These are phyloP conservation scores for Dicorynia guianensis DNA, from an alignment of 306 rosid genomes.

Conservation along the genomic window DNA sequence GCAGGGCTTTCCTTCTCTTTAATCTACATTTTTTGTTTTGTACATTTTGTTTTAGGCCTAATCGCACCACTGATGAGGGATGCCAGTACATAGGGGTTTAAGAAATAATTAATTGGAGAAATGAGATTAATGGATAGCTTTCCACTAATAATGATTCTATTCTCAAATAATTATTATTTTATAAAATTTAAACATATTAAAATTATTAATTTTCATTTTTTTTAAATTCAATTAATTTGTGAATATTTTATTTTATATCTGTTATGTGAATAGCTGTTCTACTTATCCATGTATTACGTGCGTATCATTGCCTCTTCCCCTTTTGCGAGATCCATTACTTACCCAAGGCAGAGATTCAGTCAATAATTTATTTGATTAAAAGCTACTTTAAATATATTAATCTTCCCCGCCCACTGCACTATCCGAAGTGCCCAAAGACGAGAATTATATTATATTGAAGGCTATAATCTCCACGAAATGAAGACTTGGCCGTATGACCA, in stretches of 20 bases:
- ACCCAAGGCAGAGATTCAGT: conserved; percentile 46
- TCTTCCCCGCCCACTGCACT: conserved; percentile 27
- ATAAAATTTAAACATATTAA: no score
- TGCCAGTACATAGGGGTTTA: conserved; percentile 1
- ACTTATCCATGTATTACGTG: not conserved
- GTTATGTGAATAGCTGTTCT: no score
- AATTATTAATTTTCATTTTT: no score
- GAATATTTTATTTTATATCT: conserved; percentile 37
- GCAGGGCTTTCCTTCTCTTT: not conserved
- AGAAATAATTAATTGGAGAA: conserved; percentile 1
- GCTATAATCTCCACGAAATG: conserved; percentile 32
- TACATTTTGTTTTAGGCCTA: not conserved
- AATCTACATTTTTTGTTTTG: not conserved
- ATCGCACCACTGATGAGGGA: not conserved
- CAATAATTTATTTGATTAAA: conserved; percentile 18
- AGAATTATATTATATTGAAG: not conserved
- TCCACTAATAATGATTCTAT: not conserved
- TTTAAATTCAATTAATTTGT: no score
- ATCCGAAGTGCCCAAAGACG: conserved; percentile 7
- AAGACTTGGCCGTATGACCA: conserved; percentile 25
- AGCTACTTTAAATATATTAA: conserved; percentile 22
- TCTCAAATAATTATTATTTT: no score
- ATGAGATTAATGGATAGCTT: conserved; percentile 6
- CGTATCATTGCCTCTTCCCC: conserved; percentile 9
- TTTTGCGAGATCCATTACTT: conserved; percentile 48